These are phyloP conservation scores for Phytophthora pini DNA, from an alignment of 352 stramenopile species.

Conservation along the genomic window DNA sequence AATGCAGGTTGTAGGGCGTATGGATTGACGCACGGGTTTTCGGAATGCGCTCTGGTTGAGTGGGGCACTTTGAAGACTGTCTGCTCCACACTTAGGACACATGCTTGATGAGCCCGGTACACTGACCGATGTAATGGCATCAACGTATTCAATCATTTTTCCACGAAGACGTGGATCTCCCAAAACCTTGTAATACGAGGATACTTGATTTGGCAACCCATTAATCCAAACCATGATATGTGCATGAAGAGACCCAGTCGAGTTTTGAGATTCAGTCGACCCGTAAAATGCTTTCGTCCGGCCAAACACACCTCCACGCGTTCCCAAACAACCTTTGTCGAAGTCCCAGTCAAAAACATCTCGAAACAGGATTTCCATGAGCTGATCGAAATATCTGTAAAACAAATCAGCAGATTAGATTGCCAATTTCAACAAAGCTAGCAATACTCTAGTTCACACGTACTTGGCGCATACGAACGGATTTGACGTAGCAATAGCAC, in stretches of 20 bases:
- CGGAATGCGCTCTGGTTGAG: neutral
- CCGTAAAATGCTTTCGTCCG: slow-evolving; percentile 1
- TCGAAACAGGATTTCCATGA: neutral
- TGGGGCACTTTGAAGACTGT: neutral
- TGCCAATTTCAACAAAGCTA: no score
- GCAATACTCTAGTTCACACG: neutral
- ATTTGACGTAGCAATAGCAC: neutral
- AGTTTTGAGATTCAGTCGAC: slow-evolving; percentile 11
- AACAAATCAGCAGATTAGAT: neutral
- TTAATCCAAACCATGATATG: slow-evolving; percentile 4
- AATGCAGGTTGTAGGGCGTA: neutral
- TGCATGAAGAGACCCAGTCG: slow-evolving; percentile 1
- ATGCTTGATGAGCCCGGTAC: neutral
- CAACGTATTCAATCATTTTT: neutral
- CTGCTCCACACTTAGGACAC: neutral
- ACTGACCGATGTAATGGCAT: neutral
- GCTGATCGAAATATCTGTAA: slow-evolving; percentile 10
- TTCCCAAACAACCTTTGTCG: neutral
- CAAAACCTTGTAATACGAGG: neutral
- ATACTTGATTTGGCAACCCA: neutral
- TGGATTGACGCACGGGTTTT: neutral
- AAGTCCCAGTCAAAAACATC: slow-evolving; percentile 8
- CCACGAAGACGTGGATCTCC: neutral
- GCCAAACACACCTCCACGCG: slow-evolving; percentile 3
- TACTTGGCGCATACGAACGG: slow-evolving; percentile 5